These are phyloP conservation scores for Sporisorium reilianum DNA, from an alignment of 1,284 basidiomycete species.

Conservation along the genomic window DNA sequence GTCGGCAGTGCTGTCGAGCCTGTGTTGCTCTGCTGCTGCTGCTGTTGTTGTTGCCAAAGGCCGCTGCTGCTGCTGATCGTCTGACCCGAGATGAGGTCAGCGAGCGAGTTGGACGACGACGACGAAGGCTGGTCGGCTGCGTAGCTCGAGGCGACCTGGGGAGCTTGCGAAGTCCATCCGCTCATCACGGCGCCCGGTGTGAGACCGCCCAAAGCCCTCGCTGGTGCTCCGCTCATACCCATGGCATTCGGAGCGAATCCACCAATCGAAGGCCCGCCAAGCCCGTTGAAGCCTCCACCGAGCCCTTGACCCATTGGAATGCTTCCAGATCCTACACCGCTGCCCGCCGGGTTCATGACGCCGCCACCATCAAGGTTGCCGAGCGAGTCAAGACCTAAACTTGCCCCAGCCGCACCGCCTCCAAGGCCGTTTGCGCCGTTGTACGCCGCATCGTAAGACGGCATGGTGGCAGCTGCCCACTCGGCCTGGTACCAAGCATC, in stretches of 20 bases:
- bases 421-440: constrained; percentile 31
- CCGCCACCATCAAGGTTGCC: constrained; percentile 32
- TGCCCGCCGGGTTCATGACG: constrained; percentile 8
- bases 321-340: background rate
- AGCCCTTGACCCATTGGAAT: constrained; percentile 29
- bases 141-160: constrained; percentile 17
- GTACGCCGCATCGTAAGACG: constrained; percentile 47
- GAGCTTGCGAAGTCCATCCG: constrained; percentile 31
- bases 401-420: constrained; percentile 39
- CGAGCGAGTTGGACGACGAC: constrained; percentile 25
- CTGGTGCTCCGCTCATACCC: background rate
- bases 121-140: constrained; percentile 7
- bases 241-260: constrained; percentile 7
- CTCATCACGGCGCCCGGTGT: constrained; percentile 25
- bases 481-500: constrained; percentile 56
- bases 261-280: constrained; percentile 32
- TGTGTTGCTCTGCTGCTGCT: constrained; percentile 17
- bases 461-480: constrained; percentile 53
- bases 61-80: constrained; percentile 7
- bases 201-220: constrained; percentile 10
- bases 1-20: constrained; percentile 1
- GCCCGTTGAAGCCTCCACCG: constrained; percentile 41
- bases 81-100: constrained; percentile 20
- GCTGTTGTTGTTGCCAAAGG: constrained; percentile 5
- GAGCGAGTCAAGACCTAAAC: constrained; percentile 35